These are phyloP conservation scores for Paecilomyces sp. DNA, from an alignment of 2,329 filamentous ascomycete species.

Conservation along the genomic window DNA sequence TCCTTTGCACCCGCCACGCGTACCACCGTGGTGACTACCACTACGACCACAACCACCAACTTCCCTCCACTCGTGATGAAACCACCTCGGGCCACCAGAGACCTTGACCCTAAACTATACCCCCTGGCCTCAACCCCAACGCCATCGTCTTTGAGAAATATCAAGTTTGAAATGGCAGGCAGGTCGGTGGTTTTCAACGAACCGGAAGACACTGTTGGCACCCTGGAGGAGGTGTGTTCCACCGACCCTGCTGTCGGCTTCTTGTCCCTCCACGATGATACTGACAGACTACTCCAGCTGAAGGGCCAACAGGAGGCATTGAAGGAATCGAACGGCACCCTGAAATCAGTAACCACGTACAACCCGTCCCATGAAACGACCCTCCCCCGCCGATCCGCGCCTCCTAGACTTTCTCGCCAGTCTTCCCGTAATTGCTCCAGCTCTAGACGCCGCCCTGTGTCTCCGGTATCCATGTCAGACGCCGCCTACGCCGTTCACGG, in stretches of 20 bases:
- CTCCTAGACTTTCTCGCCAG: constrained; percentile 16
- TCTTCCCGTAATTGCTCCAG: constrained; percentile 15
- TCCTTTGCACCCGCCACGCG: constrained; percentile 58
- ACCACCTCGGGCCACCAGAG: constrained; percentile 60
- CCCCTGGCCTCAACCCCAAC: constrained; percentile 78
- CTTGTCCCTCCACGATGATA: background rate
- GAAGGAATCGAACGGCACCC: constrained; percentile 40
- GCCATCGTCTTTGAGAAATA: constrained; percentile 67
- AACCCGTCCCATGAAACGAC: constrained; percentile 32
- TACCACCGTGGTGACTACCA: constrained; percentile 73
- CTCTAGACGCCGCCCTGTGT: constrained; percentile 43
- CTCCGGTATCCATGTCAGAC: constrained; percentile 49
- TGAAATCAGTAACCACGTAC: constrained; percentile 39
- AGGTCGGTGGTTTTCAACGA: constrained; percentile 57
- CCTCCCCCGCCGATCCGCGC: constrained; percentile 16
- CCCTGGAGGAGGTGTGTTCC: constrained; percentile 46
- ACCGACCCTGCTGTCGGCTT: constrained; percentile 5
- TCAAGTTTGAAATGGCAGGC: constrained; percentile 65
- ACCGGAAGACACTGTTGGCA: constrained; percentile 49
- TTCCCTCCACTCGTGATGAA: constrained; percentile 80
- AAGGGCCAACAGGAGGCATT: constrained; percentile 17
- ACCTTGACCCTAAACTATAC: constrained; percentile 81
- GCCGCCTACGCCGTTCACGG: constrained; percentile 40
- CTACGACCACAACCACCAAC: constrained; percentile 73
- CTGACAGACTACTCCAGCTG: background rate